Percentiles rank a stretch among this genome's conserved stretches.
Conservation (phyloP, 1,139 yeast genomes). For the Dujonia santamariae region DNA sequence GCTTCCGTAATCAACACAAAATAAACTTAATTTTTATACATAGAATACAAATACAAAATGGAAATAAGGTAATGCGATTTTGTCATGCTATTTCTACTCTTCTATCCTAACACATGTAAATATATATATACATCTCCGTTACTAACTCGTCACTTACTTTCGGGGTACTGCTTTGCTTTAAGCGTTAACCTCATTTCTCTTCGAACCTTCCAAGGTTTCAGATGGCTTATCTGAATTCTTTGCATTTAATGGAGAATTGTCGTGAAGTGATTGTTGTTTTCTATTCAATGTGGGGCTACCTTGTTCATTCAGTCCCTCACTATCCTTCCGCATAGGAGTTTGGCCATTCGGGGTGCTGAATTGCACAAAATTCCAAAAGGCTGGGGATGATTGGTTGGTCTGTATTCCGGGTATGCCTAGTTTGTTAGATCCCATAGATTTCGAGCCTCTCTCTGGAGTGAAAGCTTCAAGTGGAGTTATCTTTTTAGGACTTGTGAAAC, state of each 20-base stretch:
- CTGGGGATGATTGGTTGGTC: slow-evolving; percentile 59
- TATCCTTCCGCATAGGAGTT: slow-evolving; percentile 39
- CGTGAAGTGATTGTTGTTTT: slow-evolving; percentile 13
- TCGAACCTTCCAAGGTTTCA: slow-evolving; percentile 2
- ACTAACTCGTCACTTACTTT: too few species aligned
- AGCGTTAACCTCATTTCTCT: slow-evolving; percentile 11
- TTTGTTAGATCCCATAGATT: slow-evolving; percentile 21
- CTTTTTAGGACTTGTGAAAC: slow-evolving; percentile 51
- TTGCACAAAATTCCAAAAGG: slow-evolving; percentile 76
- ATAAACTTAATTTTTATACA: too few species aligned
- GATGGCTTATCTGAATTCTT: slow-evolving; percentile 7
- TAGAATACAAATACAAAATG: too few species aligned
- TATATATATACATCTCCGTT: too few species aligned
- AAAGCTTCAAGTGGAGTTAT: slow-evolving; percentile 72
- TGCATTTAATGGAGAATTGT: slow-evolving; percentile 8
- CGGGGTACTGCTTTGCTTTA: neutral
- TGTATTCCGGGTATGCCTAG: slow-evolving; percentile 19
- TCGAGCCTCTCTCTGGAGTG: slow-evolving; percentile 75
- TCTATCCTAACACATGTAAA: too few species aligned
- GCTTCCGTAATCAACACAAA: too few species aligned
- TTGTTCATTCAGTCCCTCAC: slow-evolving; percentile 36
- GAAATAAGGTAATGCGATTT: too few species aligned
- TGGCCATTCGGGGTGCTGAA: slow-evolving; percentile 66
- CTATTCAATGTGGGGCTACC: slow-evolving; percentile 41
- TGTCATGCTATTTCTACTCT: too few species aligned